Evolutionary conservation across 2,329 filamentous ascomycete species (phyloP), one percentile per base, ranked within the genome.

Genomic region (Colletotrichum melonis): DNA sequence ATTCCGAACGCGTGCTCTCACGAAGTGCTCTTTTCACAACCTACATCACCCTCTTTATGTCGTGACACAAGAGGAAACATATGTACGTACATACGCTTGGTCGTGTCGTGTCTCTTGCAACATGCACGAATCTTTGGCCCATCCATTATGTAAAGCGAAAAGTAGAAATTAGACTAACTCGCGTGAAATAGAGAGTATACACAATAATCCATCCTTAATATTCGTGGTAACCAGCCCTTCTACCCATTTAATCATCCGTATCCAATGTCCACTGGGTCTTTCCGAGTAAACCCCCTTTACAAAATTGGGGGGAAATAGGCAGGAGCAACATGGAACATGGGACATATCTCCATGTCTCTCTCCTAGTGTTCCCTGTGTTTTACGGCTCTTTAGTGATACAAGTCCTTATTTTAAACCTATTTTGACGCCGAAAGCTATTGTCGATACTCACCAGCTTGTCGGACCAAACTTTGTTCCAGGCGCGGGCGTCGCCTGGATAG

Each of bases 381-480:
- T 5, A 16, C 4, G n/a, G 16, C 24, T 35, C 52, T 65, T 65
- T 57, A 65, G 63, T 57, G 52, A 35, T 65, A 65, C 63, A 42
- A 63, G 69, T 26, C 26, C 30, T 11, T 14, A 4, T 63, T 22
- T 22, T 8, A n/a, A 26, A 16, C 42, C 38, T 42, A 19, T 58
- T 49, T n/a, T 49, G 59, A 14, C 69, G 65, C 69, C 64, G 38
- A 26, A 26, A n/a, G 22, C 35, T 26, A 19, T 35, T 58, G 32
- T 49, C 30, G 46, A 24, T 59, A 26, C n/a, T 75, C 76, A 88
- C 90, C 90, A 92, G 24, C 78, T 80, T 52, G 80, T 76, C 1
- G 92, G 92, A 6, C 92, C 92, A 82, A 93, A 94, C 0, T 82
- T 89, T 80, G 90, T 78, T 0, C 91, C 92, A 1, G 85, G 78